phyloP scores from a whole-genome alignment of 2,329 filamentous ascomycete species.

The Pestalotiopsis sp. region DNA sequence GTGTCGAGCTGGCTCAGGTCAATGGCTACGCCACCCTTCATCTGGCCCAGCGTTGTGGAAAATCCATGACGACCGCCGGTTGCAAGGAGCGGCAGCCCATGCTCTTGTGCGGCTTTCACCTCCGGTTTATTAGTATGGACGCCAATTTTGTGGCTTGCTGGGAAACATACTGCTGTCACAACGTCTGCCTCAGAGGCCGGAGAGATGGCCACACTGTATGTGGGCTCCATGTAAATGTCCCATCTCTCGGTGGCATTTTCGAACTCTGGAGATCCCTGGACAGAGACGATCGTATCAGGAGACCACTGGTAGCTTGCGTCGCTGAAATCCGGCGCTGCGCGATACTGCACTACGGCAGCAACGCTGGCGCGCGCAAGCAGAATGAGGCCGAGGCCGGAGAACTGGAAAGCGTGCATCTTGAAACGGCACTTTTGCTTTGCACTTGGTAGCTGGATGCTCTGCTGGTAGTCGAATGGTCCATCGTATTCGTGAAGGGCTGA shows the following conservation, averaged over 20 bases:
- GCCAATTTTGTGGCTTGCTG: neutral
- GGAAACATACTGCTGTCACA: neutral
- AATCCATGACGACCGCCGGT: constrained; percentile 37
- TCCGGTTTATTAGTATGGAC: neutral
- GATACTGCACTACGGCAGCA: too few relatives aligned
- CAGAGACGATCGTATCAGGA: too few relatives aligned
- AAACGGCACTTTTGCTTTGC: too few relatives aligned
- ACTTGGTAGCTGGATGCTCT: too few relatives aligned
- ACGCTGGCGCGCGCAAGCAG: too few relatives aligned
- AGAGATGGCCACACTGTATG: neutral
- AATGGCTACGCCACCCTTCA: constrained; percentile 32
- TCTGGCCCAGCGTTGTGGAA: constrained; percentile 23
- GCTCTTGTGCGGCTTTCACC: constrained; percentile 21
- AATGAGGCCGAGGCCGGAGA: too few relatives aligned
- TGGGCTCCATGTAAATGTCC: neutral
- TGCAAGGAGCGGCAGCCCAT: constrained; percentile 36
- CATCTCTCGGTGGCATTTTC: neutral
- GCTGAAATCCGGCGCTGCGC: too few relatives aligned
- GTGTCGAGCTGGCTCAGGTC: constrained; percentile 32
- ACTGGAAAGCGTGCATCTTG: too few relatives aligned
- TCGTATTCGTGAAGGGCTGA: too few relatives aligned
- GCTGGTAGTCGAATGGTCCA: too few relatives aligned
- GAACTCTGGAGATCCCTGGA: neutral
- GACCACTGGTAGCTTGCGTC: too few relatives aligned
- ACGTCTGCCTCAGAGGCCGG: neutral